These are phyloP conservation scores for Phytopythium litorale DNA, from an alignment of 352 stramenopile genomes.

Conservation along the genomic window DNA sequence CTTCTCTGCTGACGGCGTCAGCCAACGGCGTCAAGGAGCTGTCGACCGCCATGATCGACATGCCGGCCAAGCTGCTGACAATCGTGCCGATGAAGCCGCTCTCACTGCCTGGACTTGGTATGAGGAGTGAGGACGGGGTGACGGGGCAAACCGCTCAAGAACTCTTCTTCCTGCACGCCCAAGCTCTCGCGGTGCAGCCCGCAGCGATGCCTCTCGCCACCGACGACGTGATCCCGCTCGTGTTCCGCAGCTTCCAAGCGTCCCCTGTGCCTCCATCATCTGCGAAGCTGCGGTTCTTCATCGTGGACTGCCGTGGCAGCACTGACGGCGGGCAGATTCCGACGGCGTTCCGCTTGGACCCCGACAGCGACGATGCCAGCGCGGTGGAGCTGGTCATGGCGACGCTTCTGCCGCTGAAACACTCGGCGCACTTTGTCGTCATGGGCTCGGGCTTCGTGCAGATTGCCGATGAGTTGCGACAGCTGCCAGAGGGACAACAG, in stretches of 20 bases:
- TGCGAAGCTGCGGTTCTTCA: slow-evolving; percentile 59
- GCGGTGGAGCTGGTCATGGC: slow-evolving; percentile 65
- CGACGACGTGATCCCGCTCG: slow-evolving; percentile 55
- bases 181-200: slow-evolving; percentile 42
- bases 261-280: slow-evolving; percentile 17
- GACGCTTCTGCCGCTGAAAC: slow-evolving; percentile 61
- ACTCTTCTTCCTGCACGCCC: slow-evolving; percentile 56
- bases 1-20: slow-evolving; percentile 56
- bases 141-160: slow-evolving; percentile 24
- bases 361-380: slow-evolving; percentile 46
- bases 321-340: slow-evolving; percentile 51
- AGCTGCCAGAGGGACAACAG: slow-evolving; percentile 18
- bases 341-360: slow-evolving; percentile 76
- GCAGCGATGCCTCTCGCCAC: slow-evolving; percentile 55
- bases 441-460: slow-evolving; percentile 78
- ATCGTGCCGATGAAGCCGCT: slow-evolving; percentile 30
- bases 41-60: slow-evolving; percentile 64
- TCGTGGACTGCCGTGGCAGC: slow-evolving; percentile 63
- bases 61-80: slow-evolving; percentile 63
- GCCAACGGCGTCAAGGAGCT: slow-evolving; percentile 63
- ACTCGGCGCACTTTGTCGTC: slow-evolving; percentile 66
- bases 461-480: slow-evolving; percentile 52
- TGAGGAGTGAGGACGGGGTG: slow-evolving; percentile 18
- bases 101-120: slow-evolving; percentile 10
- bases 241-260: slow-evolving; percentile 72